Evolutionary conservation across 2,329 filamentous ascomycete species (phyloP).

Genomic region (Cryphonectria carpinicola): DNA sequence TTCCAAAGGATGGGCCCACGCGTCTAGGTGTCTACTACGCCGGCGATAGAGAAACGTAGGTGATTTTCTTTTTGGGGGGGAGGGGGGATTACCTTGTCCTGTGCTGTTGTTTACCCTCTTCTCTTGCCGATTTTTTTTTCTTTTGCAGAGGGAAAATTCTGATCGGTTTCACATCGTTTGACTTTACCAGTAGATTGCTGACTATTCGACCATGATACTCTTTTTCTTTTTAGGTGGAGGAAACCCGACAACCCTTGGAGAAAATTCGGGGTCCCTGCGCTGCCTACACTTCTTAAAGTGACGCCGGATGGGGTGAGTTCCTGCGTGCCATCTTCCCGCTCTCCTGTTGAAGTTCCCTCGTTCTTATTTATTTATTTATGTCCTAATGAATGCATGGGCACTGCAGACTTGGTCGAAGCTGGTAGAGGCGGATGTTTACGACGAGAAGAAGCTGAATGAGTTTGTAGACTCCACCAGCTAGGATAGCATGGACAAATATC

Average conservation of each 20-base stretch:
- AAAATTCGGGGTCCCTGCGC: slow-evolving; percentile 33
- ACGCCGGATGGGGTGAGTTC: slow-evolving; percentile 33
- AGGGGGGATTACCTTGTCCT: background rate
- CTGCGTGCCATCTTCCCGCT: background rate
- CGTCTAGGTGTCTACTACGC: slow-evolving; percentile 31
- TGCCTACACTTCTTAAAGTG: slow-evolving; percentile 36
- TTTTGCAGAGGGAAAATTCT: no score
- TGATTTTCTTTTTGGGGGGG: background rate
- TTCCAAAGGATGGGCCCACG: slow-evolving; percentile 27
- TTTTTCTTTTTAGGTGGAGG: slow-evolving; percentile 31
- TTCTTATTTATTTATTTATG: no score
- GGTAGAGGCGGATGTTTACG: slow-evolving; percentile 34
- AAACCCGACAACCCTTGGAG: slow-evolving; percentile 33
- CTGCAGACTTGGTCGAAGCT: slow-evolving; percentile 33
- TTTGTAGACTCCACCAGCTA: slow-evolving; percentile 27
- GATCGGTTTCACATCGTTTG: background rate
- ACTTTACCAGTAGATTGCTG: background rate
- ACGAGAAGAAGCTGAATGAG: slow-evolving; percentile 33
- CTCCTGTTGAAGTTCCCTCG: no score
- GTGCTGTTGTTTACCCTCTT: background rate
- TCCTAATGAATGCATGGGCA: slow-evolving; percentile 23
- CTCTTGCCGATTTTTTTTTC: background rate
- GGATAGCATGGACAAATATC: background rate
- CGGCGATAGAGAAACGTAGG: slow-evolving; percentile 33
- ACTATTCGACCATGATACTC: background rate